A percentile compares a stretch with the other conserved stretches of the same genome.
phyloP scores from a whole-genome alignment of 2,329 filamentous ascomycete species.

The Fusarium napiforme region DNA sequence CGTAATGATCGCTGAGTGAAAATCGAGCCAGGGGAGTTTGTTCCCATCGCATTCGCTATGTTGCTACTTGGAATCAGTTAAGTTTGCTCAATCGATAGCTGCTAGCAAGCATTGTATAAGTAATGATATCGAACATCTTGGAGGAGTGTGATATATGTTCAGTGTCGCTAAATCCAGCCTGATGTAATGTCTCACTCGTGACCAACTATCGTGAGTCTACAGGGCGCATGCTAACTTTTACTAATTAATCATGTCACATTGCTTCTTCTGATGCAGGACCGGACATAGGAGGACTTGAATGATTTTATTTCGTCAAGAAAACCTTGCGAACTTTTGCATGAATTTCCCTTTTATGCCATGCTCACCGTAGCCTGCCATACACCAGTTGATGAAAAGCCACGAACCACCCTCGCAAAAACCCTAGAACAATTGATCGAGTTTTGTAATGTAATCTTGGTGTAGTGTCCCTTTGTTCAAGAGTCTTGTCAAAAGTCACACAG shows the following conservation, averaged over 20 bases:
- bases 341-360: slow-evolving; percentile 54
- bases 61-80: neutral
- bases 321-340: slow-evolving; percentile 52
- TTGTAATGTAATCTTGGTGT: slow-evolving; percentile 31
- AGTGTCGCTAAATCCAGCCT: neutral
- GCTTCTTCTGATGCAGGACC: neutral
- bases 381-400: slow-evolving; percentile 55
- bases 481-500: slow-evolving; percentile 33
- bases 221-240: neutral
- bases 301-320: slow-evolving; percentile 53
- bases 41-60: neutral
- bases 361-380: slow-evolving; percentile 53
- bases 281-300: slow-evolving; percentile 46
- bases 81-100: neutral
- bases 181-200: neutral
- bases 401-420: slow-evolving; percentile 49
- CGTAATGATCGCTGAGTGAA: neutral
- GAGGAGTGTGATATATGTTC: neutral
- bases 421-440: slow-evolving; percentile 43
- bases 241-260: slow-evolving; percentile 1
- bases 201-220: neutral
- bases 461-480: slow-evolving; percentile 27
- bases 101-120: neutral
- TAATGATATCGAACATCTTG: neutral
- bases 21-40: neutral